Percentiles rank a stretch among this genome's conserved stretches.
Evolutionary conservation across 2,329 filamentous ascomycete species (phyloP).

Genomic region (Whalleya microplaca): DNA sequence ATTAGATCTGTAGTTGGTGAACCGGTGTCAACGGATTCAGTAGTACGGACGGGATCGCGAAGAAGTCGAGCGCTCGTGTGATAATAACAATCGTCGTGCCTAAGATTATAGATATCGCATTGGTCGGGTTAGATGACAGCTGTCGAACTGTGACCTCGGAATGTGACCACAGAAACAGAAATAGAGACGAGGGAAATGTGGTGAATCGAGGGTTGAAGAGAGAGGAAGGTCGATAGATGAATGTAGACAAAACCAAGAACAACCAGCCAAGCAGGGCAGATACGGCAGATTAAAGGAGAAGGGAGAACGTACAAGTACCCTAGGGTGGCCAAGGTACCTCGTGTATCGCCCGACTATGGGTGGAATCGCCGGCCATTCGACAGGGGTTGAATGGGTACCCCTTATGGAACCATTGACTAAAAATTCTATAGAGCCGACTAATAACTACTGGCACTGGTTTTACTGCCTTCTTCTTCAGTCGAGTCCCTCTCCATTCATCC

Average conservation of each 20-base stretch:
- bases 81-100: not conserved
- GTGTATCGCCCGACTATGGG: constrained; percentile 18
- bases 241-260: constrained; percentile 1
- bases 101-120: not conserved
- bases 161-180: not conserved
- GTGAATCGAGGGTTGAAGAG: constrained; percentile 9
- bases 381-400: constrained; percentile 15
- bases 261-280: constrained; percentile 17
- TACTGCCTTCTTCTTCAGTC: constrained; percentile 19
- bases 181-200: not conserved
- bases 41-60: constrained; percentile 1
- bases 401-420: constrained; percentile 27
- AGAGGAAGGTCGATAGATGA: not conserved
- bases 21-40: constrained; percentile 4
- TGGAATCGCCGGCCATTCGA: not conserved
- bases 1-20: not conserved
- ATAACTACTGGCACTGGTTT: not conserved
- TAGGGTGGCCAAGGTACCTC: constrained; percentile 27
- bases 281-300: constrained; percentile 29
- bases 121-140: not conserved
- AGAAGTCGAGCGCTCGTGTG: not conserved
- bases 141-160: not conserved
- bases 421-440: constrained; percentile 7
- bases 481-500: not conserved
- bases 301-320: constrained; percentile 26